phyloP scores from a whole-genome alignment of 2,329 filamentous ascomycete genomes.

The Monilinia polystroma region DNA sequence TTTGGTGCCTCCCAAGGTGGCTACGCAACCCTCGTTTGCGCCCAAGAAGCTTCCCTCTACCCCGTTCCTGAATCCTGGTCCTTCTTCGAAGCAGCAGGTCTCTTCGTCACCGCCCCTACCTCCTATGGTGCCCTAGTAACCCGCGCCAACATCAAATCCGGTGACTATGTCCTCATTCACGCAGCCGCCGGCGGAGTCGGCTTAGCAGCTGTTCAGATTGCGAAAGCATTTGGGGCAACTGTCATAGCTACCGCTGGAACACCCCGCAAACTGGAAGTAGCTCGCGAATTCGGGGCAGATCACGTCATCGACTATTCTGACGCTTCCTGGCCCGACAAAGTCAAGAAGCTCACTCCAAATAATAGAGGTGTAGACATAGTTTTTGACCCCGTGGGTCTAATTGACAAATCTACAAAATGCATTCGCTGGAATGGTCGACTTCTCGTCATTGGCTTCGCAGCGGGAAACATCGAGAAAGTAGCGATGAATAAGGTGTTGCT shows the following conservation, averaged over 20 bases:
- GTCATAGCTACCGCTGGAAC: slow-evolving; percentile 92
- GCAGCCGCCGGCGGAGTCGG: slow-evolving; percentile 92
- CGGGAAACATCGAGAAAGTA: slow-evolving; percentile 83
- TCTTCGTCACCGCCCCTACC: slow-evolving; percentile 91
- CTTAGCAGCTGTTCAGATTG: slow-evolving; percentile 86
- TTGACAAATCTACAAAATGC: slow-evolving; percentile 86
- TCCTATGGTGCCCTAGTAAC: slow-evolving; percentile 81
- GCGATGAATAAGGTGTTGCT: slow-evolving; percentile 88
- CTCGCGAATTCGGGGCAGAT: slow-evolving; percentile 79
- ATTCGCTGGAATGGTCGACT: slow-evolving; percentile 90
- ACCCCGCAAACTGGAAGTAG: slow-evolving; percentile 75
- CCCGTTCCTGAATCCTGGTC: slow-evolving; percentile 79
- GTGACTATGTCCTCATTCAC: slow-evolving; percentile 87
- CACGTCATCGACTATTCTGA: slow-evolving; percentile 75
- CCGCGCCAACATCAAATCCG: slow-evolving; percentile 71
- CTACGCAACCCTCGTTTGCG: slow-evolving; percentile 74
- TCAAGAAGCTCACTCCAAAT: slow-evolving; percentile 75
- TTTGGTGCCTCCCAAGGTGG: slow-evolving; percentile 86
- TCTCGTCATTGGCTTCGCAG: slow-evolving; percentile 85
- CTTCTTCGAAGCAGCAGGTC: slow-evolving; percentile 78
- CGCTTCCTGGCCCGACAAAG: slow-evolving; percentile 60
- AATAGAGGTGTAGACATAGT: slow-evolving; percentile 79
- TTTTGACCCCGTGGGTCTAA: slow-evolving; percentile 89
- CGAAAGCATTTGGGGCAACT: slow-evolving; percentile 85
- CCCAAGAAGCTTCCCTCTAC: slow-evolving; percentile 64